phyloP scores from a whole-genome alignment of 176 grass and related monocot species.

The Raddia guianensis region DNA sequence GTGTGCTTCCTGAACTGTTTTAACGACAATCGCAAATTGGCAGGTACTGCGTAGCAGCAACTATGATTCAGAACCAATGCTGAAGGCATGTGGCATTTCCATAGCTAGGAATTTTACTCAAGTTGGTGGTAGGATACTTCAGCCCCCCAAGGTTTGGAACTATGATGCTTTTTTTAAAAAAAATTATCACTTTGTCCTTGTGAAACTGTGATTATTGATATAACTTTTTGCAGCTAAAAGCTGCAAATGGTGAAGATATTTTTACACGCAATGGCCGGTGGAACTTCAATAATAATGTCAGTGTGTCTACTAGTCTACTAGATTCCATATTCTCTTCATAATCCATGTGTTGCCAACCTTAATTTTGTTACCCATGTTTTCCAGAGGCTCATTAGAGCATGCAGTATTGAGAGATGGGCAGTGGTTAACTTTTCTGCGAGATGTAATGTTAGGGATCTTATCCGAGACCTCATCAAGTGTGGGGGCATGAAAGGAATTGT shows the following conservation, averaged over 20 bases:
- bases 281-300: constrained; percentile 96
- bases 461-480: constrained; percentile 74
- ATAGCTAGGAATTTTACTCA: constrained; percentile 67
- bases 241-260: constrained; percentile 76
- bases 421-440: constrained; percentile 90
- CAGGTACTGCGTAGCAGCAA: constrained; percentile 61
- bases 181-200: neutral
- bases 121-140: constrained; percentile 71
- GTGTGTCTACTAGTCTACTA: neutral
- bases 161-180: neutral
- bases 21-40: constrained; percentile 16
- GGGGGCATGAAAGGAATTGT: constrained; percentile 80
- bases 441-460: constrained; percentile 57
- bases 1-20: neutral
- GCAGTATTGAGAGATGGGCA: constrained; percentile 58
- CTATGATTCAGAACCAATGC: constrained; percentile 78
- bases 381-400: constrained; percentile 64
- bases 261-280: constrained; percentile 74
- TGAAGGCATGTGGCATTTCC: constrained; percentile 64
- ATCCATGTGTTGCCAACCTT: neutral
- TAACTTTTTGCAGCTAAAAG: constrained; percentile 57
- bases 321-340: neutral
- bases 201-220: neutral
- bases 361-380: constrained; percentile 29
- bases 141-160: constrained; percentile 62